Base-by-base conservation (phyloP, 2,329 filamentous ascomycete species). In the Penicillium brasilianum region DNA sequence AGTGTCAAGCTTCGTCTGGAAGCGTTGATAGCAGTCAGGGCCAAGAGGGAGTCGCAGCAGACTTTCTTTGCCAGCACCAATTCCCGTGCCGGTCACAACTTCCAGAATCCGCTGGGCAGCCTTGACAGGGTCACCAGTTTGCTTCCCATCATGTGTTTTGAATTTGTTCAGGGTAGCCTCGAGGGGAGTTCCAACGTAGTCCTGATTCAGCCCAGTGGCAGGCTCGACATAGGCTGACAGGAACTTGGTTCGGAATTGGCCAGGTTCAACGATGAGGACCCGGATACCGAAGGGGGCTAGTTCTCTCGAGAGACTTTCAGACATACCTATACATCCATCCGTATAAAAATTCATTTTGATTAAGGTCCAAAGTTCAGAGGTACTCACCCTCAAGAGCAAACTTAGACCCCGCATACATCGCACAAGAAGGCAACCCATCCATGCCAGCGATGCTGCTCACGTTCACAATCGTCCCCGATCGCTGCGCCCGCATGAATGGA, bases 391-490 rank as follows among this genome's bases (percentile, higher is more conserved):
- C 72, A 14, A 74, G 52, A 13, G 69, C 70, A 65, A 69, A 69
- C 55, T 74, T 74, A 13, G 61, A 64, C 1, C 62, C 68, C 1
- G 71, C 60, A 50, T 77, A 76, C 30, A 73, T 66, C 0, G 65
- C 66, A 39, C 69, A 70, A 8, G 68, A 60, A 14, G 66, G 62
- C 43, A 63, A 51, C 0, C 64, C 66, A 39, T 67, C 62, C 18
- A 71, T 18, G 2, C 65, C 70, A 20, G 67, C 71, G 55, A 52
- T 60, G 50, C 70, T 73, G 22, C 63, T 67, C 16, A 72, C 52
- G 53, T 72, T 73, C 14, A 73, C 66, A 11, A 73, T 46, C 3
- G 65, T 69, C 0, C 71, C 69, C 11, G 66, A 68, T 25, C 56
- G 57, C n/a, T 61, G 25, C 4, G 61, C 54, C 4, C 71, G 66